A percentile compares a stretch with the other conserved stretches of the same genome.
phyloP scores from a whole-genome alignment of 495 filamentous ascomycete species.

The Aspergillus carlsbadensis region DNA sequence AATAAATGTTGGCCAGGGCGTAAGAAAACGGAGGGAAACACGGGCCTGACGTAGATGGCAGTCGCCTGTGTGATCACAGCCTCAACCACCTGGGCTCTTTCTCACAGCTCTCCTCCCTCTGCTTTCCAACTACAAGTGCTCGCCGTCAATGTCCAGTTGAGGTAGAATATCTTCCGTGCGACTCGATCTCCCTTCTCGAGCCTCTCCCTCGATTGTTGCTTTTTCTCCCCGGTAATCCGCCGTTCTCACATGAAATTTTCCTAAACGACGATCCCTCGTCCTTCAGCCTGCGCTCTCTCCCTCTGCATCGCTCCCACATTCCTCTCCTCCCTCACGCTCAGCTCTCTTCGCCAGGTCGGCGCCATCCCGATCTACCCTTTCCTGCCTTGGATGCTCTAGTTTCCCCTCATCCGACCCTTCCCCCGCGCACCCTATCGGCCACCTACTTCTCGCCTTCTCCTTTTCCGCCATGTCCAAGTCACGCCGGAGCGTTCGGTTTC shows the following conservation, averaged over 20 bases:
- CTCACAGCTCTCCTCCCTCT: constrained; percentile 9
- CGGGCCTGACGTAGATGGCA: constrained; percentile 19
- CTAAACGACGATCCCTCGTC: constrained; percentile 22
- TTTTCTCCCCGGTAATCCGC: constrained; percentile 17
- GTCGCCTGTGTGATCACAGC: not conserved
- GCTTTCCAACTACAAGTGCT: not conserved
- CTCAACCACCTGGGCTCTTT: constrained; percentile 1
- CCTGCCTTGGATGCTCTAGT: constrained; percentile 15
- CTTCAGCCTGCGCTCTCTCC: constrained; percentile 8
- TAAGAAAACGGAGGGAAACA: constrained; percentile 1
- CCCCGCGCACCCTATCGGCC: constrained; percentile 15
- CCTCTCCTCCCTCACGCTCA: constrained; percentile 10
- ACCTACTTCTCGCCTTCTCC: constrained; percentile 8
- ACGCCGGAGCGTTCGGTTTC: constrained; percentile 82
- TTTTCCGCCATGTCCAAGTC: constrained; percentile 63
- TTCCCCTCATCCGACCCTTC: constrained; percentile 23
- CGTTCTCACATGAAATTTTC: constrained; percentile 32
- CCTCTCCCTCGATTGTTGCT: constrained; percentile 6
- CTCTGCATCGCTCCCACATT: constrained; percentile 5
- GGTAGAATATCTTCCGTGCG: not conserved
- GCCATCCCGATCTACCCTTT: constrained; percentile 19
- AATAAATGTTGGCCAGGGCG: constrained; percentile 2
- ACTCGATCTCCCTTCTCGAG: not conserved
- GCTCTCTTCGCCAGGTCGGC: constrained; percentile 6
- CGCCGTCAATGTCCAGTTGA: not conserved